Evolutionary conservation across 1,284 basidiomycete species (phyloP), one percentile per base, ranked within the genome.

Genomic region (Apiotrichum porosum): DNA sequence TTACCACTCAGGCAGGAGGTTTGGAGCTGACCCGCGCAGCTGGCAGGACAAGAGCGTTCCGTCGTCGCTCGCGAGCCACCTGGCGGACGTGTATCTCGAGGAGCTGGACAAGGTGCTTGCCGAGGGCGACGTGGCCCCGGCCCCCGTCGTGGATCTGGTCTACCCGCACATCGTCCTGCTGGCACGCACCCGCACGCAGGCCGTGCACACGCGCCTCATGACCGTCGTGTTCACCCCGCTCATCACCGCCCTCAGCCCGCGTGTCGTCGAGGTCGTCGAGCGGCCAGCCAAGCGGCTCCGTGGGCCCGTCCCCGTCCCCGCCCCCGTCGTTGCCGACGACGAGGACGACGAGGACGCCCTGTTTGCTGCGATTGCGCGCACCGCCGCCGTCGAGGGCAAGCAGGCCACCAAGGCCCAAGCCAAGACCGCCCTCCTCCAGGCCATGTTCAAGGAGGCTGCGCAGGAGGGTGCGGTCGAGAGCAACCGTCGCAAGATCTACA

Each of bases 11-110:
- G 9, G 17, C 31, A 3, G 30, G 32, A 21, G 34, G 33, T 9
- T 3, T 19, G 34, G 18, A 19, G 9, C 18, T 38, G 17, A 23
- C 50, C 26, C 13, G 12, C 17, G 13, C 60, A 93, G 90, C 60
- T 80, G 83, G 23, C 76, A 79, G 51, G 85, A 95, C 63, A 75
- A 74, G 22, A 81, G 83, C 42, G 82, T 93, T 0, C 90, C 93
- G 0, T 75, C 80, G 14, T 85, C 90, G 49, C 76, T 97, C 15
- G 77, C 83, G 12, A 91, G 86, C 63, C 94, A 98, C 69, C 69
- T 98, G 9, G 78, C 84, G 21, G 94, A 98, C 66, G 83, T 97
- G 39, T 97, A 89, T 72, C 71, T 95, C 9, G 85, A 88, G 57
- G 94, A 98, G 69, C 80, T 98, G 24, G 83, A 97, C 64, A 90